phyloP scores from a whole-genome alignment of 495 filamentous ascomycete genomes.

The Neurospora discreta region DNA sequence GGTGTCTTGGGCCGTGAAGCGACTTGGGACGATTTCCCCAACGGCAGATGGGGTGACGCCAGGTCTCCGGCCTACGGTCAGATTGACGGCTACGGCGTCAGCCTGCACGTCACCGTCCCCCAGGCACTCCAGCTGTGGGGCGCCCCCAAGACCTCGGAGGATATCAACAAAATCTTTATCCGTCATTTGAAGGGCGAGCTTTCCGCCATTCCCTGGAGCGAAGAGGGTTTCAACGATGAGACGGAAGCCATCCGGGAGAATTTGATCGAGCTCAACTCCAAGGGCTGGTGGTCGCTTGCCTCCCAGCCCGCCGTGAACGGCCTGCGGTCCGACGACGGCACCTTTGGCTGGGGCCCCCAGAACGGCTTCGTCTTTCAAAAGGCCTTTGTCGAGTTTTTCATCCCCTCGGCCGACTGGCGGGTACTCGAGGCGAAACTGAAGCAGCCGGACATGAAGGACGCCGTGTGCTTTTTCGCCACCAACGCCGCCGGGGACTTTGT shows the following conservation, averaged over 20 bases:
- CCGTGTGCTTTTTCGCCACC: constrained; percentile 76
- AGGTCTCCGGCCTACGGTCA: constrained; percentile 85
- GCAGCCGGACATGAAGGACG: constrained; percentile 40
- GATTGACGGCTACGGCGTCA: constrained; percentile 91
- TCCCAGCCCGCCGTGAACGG: constrained; percentile 95
- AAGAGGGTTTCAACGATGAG: constrained; percentile 78
- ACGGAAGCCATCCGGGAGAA: constrained; percentile 65
- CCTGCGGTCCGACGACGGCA: constrained; percentile 56
- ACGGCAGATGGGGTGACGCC: constrained; percentile 93
- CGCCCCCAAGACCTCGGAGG: constrained; percentile 50
- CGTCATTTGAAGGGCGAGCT: constrained; percentile 67
- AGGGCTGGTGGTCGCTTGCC: constrained; percentile 92
- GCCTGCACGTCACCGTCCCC: constrained; percentile 66
- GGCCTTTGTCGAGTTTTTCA: constrained; percentile 93
- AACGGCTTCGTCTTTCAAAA: constrained; percentile 97
- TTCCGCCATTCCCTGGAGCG: constrained; percentile 80
- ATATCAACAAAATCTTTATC: constrained; percentile 71
- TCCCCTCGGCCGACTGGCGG: constrained; percentile 59
- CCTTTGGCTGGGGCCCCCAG: constrained; percentile 89
- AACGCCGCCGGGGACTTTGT: constrained; percentile 62
- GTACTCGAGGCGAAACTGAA: constrained; percentile 50
- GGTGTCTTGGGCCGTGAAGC: constrained; percentile 88
- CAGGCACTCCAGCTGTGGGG: constrained; percentile 80
- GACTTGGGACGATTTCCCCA: constrained; percentile 98
- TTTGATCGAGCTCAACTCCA: constrained; percentile 63